Percentiles rank a stretch among this genome's conserved stretches.
These are phyloP conservation scores for Kregervanrija pseudodelftensis DNA, from an alignment of 805 yeast species.

Conservation along the genomic window DNA sequence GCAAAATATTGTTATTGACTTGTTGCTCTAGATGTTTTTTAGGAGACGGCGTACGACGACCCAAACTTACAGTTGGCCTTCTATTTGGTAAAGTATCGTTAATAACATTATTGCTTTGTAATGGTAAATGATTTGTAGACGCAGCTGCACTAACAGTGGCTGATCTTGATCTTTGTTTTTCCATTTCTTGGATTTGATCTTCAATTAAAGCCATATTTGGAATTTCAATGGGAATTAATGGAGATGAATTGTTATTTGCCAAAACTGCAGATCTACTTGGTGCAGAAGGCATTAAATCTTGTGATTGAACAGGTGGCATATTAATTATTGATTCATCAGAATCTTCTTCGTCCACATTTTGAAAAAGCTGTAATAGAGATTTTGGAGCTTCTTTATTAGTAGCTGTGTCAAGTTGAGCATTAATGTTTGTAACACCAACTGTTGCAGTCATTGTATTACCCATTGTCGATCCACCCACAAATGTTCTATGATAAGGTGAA, in stretches of 20 bases:
- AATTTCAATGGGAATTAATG: slow-evolving; percentile 58
- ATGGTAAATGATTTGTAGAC: not conserved
- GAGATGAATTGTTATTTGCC: slow-evolving; percentile 30
- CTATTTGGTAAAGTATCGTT: slow-evolving; percentile 19
- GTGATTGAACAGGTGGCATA: slow-evolving; percentile 1
- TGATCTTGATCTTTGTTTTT: slow-evolving; percentile 23
- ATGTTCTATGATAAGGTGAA: slow-evolving; percentile 11
- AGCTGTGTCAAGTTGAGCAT: slow-evolving; percentile 14
- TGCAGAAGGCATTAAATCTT: not conserved
- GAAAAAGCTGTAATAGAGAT: slow-evolving; percentile 65
- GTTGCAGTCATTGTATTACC: slow-evolving; percentile 12
- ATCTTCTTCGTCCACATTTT: slow-evolving; percentile 35
- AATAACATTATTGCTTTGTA: not conserved
- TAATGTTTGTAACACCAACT: slow-evolving; percentile 9
- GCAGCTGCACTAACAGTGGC: slow-evolving; percentile 17
- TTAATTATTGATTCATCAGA: not conserved
- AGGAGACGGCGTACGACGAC: slow-evolving; percentile 42
- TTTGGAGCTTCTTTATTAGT: slow-evolving; percentile 55
- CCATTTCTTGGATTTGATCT: slow-evolving; percentile 9
- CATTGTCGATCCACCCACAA: slow-evolving; percentile 14
- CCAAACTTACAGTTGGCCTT: slow-evolving; percentile 30
- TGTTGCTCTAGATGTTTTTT: slow-evolving; percentile 23
- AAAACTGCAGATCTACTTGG: slow-evolving; percentile 1
- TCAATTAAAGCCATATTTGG: slow-evolving; percentile 48
- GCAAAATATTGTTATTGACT: slow-evolving; percentile 7